phyloP scores from a whole-genome alignment of 1,284 basidiomycete genomes.

The Dichomitus squalens region DNA sequence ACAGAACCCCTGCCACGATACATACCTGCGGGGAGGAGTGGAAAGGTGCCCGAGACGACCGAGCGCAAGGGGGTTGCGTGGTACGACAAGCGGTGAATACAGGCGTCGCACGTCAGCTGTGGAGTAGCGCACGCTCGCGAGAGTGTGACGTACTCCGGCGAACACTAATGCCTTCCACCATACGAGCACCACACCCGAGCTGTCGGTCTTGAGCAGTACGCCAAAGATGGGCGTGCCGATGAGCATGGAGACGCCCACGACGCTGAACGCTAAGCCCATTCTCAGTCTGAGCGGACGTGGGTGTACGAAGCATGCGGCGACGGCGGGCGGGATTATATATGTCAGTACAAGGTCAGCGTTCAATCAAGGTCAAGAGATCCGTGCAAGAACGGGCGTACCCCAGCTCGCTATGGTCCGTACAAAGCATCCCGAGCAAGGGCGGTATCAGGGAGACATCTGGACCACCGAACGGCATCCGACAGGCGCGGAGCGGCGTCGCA shows the following conservation, averaged over 20 bases:
- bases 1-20: slow-evolving; percentile 24
- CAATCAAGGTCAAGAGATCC: slow-evolving; percentile 2
- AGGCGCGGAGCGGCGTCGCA: no score
- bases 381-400: slow-evolving; percentile 38
- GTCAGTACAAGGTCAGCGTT: not conserved
- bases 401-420: slow-evolving; percentile 44
- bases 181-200: slow-evolving; percentile 6
- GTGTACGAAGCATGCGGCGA: not conserved
- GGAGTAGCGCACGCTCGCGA: slow-evolving; percentile 40
- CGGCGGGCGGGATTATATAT: not conserved
- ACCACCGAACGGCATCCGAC: not conserved
- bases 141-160: slow-evolving; percentile 17
- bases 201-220: slow-evolving; percentile 33
- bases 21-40: slow-evolving; percentile 13
- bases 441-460: slow-evolving; percentile 54
- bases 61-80: not conserved
- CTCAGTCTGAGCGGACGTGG: slow-evolving; percentile 37
- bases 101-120: not conserved
- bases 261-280: slow-evolving; percentile 55
- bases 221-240: slow-evolving; percentile 51
- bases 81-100: not conserved
- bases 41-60: slow-evolving; percentile 27
- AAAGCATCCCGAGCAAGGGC: slow-evolving; percentile 46
- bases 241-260: slow-evolving; percentile 49
- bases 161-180: slow-evolving; percentile 24